Percentiles rank a stretch among this genome's conserved stretches.
These are phyloP conservation scores for Populus hybrid DNA, from an alignment of 441 rosid species.

Conservation along the genomic window DNA sequence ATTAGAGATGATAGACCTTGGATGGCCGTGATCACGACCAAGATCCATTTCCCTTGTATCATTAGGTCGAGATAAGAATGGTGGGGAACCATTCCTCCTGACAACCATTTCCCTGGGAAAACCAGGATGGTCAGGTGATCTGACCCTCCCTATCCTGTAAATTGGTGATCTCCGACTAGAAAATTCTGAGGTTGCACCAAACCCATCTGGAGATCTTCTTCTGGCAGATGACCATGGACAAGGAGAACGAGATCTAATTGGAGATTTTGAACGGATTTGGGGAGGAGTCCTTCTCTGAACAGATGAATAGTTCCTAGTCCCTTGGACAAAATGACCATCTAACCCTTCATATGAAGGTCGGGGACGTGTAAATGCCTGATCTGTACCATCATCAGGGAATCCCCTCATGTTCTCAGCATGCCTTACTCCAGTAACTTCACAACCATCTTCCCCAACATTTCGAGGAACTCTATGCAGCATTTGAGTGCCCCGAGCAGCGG, in stretches of 20 bases:
- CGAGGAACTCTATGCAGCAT: slow-evolving; percentile 55
- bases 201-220: slow-evolving; percentile 72
- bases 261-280: slow-evolving; percentile 67
- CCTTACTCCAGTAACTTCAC: slow-evolving; percentile 58
- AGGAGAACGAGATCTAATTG: slow-evolving; percentile 66
- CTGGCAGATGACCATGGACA: slow-evolving; percentile 69
- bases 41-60: slow-evolving; percentile 63
- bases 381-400: slow-evolving; percentile 42
- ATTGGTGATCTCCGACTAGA: slow-evolving; percentile 59
- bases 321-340: slow-evolving; percentile 52
- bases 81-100: slow-evolving; percentile 70
- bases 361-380: slow-evolving; percentile 41
- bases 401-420: slow-evolving; percentile 58
- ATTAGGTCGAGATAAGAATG: slow-evolving; percentile 53
- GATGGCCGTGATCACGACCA: slow-evolving; percentile 52
- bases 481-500: slow-evolving; percentile 37
- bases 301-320: slow-evolving; percentile 52
- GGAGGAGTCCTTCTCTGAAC: slow-evolving; percentile 48
- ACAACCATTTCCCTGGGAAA: slow-evolving; percentile 49
- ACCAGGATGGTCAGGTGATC: slow-evolving; percentile 67
- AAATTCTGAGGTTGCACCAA: slow-evolving; percentile 60
- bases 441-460: slow-evolving; percentile 51
- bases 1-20: slow-evolving; percentile 46
- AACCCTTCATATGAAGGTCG: slow-evolving; percentile 59
- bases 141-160: slow-evolving; percentile 58